Evolutionary conservation across 257 asterid species (phyloP), one percentile per base, ranked within the genome.

Genomic region (Henckelia pumila): DNA sequence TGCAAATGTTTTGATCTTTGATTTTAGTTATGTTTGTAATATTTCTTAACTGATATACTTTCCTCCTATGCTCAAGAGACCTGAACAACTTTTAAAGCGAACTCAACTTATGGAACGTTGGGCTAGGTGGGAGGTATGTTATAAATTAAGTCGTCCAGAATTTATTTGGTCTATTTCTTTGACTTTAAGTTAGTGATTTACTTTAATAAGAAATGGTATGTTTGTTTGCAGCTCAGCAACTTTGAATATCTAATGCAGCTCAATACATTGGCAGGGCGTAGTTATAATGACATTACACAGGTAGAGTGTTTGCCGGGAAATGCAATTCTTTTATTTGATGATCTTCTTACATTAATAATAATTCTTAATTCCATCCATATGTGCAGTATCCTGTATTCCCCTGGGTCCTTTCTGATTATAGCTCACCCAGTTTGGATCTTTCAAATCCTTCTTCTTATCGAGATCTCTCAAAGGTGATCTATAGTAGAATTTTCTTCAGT

Each of bases 371-470:
- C 56, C 35, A 62, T 67, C 60, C 69, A 61, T 69, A 68, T 75
- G 69, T 79, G 81, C 97, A 93, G 99, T 93, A 93, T 83, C 99
- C 97, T 76, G 97, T 93, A 67, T 93, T 93, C 74, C 99, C 99
- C 1, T 93, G 99, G 99, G 75, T 93, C 75, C 86, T 93, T 68
- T 93, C 99, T 73, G 96, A 93, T 81, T 93, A 90, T 84, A 81
- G 82, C 76, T 85, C 99, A 58, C 76, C 74, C 74, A 77, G 63
- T 58, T 83, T 93, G 86, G 96, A 93, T 78, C 85, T 93, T 71
- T 74, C 94, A 59, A 81, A 72, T 78, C 91, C 97, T 74, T 85
- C 95, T 77, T 85, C 96, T 64, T 93, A 85, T 66, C 90, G 99
- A 44, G 97, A 93, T 81, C 96, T 93, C 67, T 88, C 99, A 52